Evolutionary conservation across 257 asterid genomes (phyloP).

Genomic region (Nicotiana noctiflora): DNA sequence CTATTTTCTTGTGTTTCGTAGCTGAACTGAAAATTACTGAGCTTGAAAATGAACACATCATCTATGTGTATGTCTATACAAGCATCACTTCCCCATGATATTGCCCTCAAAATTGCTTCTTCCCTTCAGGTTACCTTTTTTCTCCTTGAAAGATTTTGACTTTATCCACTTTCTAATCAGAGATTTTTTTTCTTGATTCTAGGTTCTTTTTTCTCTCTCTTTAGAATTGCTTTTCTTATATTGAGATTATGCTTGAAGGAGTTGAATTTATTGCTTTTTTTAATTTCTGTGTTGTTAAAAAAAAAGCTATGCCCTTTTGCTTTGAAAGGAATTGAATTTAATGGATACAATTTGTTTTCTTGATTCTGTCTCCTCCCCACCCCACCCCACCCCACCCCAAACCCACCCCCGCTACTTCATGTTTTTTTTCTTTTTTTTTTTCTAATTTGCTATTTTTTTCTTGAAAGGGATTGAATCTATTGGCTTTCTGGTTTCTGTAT

Average conservation of each 20-base stretch:
- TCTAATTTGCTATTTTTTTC: neutral
- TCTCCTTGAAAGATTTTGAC: neutral
- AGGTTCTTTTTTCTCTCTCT: neutral
- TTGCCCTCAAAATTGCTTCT: constrained; percentile 62
- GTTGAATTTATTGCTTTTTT: neutral
- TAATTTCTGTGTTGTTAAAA: neutral
- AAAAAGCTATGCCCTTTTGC: too few species aligned
- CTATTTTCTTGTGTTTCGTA: constrained; percentile 11
- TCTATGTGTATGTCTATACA: constrained; percentile 13
- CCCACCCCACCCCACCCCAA: too few species aligned
- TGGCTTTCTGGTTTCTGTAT: constrained; percentile 7
- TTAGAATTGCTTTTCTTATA: too few species aligned
- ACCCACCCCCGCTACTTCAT: too few species aligned
- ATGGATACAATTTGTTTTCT: too few species aligned
- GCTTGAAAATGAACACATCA: neutral
- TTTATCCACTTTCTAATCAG: constrained; percentile 3
- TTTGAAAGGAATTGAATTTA: too few species aligned
- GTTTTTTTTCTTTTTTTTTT: too few species aligned
- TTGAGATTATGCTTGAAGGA: neutral
- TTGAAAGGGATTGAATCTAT: neutral
- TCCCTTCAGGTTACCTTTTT: constrained; percentile 50
- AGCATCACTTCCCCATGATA: constrained; percentile 60
- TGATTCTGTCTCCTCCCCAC: too few species aligned
- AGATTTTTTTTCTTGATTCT: neutral
- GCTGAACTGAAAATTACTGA: neutral